Base-by-base conservation (phyloP, 768 basidiomycete species). In the Mycena sanguinolenta region DNA sequence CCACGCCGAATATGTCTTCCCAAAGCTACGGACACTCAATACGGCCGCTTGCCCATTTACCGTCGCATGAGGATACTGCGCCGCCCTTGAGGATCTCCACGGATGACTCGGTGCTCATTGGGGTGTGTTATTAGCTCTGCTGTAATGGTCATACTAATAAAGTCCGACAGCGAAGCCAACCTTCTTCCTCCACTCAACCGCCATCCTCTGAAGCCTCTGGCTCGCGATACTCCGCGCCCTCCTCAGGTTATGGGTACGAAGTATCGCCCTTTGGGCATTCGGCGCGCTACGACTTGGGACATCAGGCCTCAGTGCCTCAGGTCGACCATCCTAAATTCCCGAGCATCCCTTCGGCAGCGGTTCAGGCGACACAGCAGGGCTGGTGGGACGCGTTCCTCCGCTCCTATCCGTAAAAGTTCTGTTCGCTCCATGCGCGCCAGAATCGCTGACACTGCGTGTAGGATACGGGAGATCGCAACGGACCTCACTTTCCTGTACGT, bases 301-400 rank as follows among this genome's bases (percentile, higher is more conserved):
- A 55, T 4, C 58, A 30, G 27, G 27, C 25, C 13, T 30, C 49
- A 23, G 25, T 21, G 36, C 19, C 36, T 3, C 49, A 57, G 21
- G 34, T 5, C 5, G 62, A 62, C 6, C 72, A 73, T 42, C 67
- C 72, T 34, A 62, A 65, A 42, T 73, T 73, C 38, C 72, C 72
- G 4, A 25, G 55, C 2, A 36, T 53, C 30, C 72, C 72, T 1
- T 58, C 67, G 21, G 12, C 63, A 14, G 27, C 65, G 10, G 57
- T 69, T 21, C 71, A 66, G 4, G 68, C 44, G 16, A 54, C 68
- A 9, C 72, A 73, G 61, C 64, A 65, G 28, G 61, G 60, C 2
- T 73, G 72, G 72, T 73, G 72, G 72, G 68, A 67, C 7, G 44
- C 64, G 17, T 73, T 73, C 52, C 55, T 69, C 4, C 64, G 68